phyloP scores from a whole-genome alignment of 2,329 filamentous ascomycete genomes.

The Beauveria pseudobassiana region DNA sequence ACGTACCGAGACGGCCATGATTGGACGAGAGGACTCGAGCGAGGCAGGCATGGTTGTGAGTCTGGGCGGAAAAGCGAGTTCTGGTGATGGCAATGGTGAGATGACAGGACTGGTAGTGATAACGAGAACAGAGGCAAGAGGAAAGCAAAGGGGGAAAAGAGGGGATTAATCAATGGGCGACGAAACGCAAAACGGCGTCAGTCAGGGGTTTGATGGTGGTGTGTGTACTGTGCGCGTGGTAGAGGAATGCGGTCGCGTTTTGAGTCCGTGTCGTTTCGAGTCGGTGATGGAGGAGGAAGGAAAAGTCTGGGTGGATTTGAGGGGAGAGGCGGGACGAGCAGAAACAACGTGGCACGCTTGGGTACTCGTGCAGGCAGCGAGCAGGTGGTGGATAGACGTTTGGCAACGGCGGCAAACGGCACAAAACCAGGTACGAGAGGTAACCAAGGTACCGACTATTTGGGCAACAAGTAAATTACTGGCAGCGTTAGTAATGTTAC shows the following conservation, averaged over 20 bases:
- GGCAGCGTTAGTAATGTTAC: not conserved
- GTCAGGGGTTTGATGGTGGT: not conserved
- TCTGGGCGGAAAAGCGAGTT: not conserved
- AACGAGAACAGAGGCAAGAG: not conserved
- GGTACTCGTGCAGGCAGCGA: too few species aligned
- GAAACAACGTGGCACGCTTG: too few species aligned
- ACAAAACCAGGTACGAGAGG: not conserved
- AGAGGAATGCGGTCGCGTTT: not conserved
- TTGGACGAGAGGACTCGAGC: conserved; percentile 53
- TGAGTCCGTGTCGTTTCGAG: not conserved
- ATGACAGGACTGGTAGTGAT: not conserved
- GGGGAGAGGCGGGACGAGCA: not conserved
- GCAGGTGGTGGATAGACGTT: too few species aligned
- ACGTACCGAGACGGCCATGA: conserved; percentile 56
- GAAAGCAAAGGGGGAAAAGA: not conserved
- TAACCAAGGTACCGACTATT: not conserved
- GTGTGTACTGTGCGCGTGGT: not conserved
- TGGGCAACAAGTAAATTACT: not conserved
- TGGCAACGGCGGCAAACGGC: not conserved
- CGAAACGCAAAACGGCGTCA: not conserved
- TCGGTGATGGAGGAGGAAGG: not conserved
- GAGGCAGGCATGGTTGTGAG: conserved; percentile 45
- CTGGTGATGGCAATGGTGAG: not conserved
- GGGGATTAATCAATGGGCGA: conserved; percentile 1
- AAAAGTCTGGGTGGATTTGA: not conserved